Base-by-base conservation (phyloP, 139 green algal species). In the Chloropicon primus region DNA sequence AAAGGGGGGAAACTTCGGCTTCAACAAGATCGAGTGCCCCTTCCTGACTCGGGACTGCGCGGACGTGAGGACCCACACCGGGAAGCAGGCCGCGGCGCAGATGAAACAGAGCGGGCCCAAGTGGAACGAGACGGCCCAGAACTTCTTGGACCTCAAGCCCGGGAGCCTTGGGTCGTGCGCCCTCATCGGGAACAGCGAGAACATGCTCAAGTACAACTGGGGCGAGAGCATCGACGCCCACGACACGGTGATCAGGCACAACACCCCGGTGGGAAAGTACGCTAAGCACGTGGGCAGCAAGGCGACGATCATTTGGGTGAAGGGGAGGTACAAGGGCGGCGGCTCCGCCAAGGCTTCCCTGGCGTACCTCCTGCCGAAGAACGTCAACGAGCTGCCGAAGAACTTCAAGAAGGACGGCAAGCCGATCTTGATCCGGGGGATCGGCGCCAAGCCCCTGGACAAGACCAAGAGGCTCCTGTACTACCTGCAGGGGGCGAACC, bases 221-320 rank as follows among this genome's bases (percentile, higher is more conserved):
- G 76, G 76, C 24, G 76, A 22, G 3, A 10, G 25, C 27, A 79
- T 79, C n/a, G 28, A 79, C 76, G 25, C 26, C 26, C 76, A 79
- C 53, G 76, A 79, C 76, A 79, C 76, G 27, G 76, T 79, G 10
- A 74, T 79, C 24, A 29, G 76, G 22, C 75, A 79, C 76, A 79
- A 79, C 76, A 74, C 76, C 27, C 76, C 76, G 22, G 78, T 79
- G 28, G 75, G 75, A 53, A 53, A 53, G 22, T 79, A 53, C 24
- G 76, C 74, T 22, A 74, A 24, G 76, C 76, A 79, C 27, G 76
- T 79, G 25, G 76, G 76, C 22, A 79, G 22, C 17, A 79, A 79
- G 25, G 75, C 76, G 27, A 76, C 76, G 17, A 53, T 79, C n/a
- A 78, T 79, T 27, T 79, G 26, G 27, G 25, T 26, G n/a, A 79